Conservation (phyloP, 352 stramenopile species). For the Phytophthora parvispora region DNA sequence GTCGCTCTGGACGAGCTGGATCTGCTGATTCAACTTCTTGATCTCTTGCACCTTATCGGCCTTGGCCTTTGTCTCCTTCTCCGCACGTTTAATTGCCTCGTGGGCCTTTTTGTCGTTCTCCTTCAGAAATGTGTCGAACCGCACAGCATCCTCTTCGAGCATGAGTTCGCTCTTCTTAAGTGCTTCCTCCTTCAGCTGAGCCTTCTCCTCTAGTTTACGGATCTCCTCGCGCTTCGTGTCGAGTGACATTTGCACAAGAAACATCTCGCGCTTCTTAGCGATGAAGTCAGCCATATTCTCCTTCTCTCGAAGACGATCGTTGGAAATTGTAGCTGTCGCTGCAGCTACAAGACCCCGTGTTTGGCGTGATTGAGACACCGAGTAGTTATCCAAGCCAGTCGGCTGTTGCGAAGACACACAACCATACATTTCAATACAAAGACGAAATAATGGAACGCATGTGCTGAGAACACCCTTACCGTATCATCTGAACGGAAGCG, state of each 20-base stretch:
- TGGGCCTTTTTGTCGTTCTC: conserved; percentile 98
- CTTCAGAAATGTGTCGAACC: conserved; percentile 98
- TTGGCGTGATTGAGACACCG: conserved; percentile 74
- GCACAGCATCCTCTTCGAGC: conserved; percentile 96
- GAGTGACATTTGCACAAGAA: conserved; percentile 96
- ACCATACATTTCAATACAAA: no score
- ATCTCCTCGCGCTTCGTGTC: conserved; percentile 98
- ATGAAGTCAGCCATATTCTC: conserved; percentile 98
- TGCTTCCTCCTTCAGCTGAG: conserved; percentile 95
- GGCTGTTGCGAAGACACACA: conserved; percentile 40
- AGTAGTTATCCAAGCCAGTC: conserved; percentile 59
- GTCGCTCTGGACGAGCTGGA: conserved; percentile 94
- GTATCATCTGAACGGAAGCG: conserved; percentile 75
- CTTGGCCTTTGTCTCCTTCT: conserved; percentile 96
- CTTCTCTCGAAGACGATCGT: conserved; percentile 92
- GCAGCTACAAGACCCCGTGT: conserved; percentile 83
- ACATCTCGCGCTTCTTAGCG: conserved; percentile 98
- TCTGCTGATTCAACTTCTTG: conserved; percentile 97
- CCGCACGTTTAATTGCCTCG: conserved; percentile 95
- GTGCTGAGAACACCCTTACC: conserved; percentile 35
- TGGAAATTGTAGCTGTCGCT: conserved; percentile 85
- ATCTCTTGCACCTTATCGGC: conserved; percentile 96
- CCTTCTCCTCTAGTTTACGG: conserved; percentile 97
- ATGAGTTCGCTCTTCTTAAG: conserved; percentile 97
- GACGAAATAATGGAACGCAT: no score